Evolutionary conservation across 192 early-diverging fungal genomes (phyloP).

Genomic region (Rhizophagus prolifer): DNA sequence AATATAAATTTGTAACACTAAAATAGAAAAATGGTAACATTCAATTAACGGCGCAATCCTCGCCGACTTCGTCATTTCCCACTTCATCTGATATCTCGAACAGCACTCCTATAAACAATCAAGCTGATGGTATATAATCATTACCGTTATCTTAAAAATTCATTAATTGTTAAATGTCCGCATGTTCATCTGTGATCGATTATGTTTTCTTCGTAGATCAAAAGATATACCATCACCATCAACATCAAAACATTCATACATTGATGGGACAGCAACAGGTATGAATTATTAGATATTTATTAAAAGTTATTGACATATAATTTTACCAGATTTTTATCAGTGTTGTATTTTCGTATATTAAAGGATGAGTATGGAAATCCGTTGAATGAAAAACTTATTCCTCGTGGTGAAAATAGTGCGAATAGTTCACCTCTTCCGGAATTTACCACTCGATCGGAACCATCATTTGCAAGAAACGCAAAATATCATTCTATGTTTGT

Average conservation of each 20-base stretch:
- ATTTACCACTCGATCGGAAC: not conserved
- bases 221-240: not conserved
- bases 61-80: not conserved
- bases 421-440: not conserved
- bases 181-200: not conserved
- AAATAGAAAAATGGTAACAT: slow-evolving; percentile 7
- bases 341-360: not conserved
- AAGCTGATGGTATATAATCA: not conserved
- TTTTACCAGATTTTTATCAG: not conserved
- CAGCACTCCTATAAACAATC: slow-evolving; percentile 33
- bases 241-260: no score
- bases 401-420: not conserved
- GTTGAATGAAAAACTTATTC: not conserved
- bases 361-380: not conserved
- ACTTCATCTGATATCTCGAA: not conserved
- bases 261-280: slow-evolving; percentile 1
- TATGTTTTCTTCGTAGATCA: not conserved
- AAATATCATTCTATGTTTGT: slow-evolving; percentile 74
- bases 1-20: not conserved
- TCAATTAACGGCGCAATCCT: not conserved
- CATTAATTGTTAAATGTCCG: not conserved
- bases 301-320: not conserved
- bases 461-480: slow-evolving; percentile 53
- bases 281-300: not conserved
- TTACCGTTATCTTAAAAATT: not conserved